Base-by-base conservation (phyloP, 768 basidiomycete species). In the Boletus edulis region DNA sequence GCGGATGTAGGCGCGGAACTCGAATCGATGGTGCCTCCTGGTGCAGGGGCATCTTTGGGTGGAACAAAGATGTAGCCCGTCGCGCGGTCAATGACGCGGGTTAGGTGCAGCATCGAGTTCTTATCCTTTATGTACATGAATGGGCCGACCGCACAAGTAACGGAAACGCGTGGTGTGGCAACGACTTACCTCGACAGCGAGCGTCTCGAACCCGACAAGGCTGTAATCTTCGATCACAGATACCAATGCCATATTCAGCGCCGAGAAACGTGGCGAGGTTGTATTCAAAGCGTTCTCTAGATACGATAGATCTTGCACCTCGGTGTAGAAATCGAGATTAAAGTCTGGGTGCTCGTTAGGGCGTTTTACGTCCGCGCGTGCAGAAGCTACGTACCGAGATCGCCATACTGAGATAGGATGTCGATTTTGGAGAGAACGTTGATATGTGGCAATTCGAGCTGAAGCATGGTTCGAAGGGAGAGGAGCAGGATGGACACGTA, bases 341-440 rank as follows among this genome's bases (percentile, higher is more conserved):
- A 99, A 98, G 42, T 96, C 96, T 97, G 62, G 37, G 8, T 27
- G 6, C 29, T 32, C 18, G 24, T 69, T 13, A 55, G 49, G 10
- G 20, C 13, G 10, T 39, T 29, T 7, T n/a, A n/a, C 22, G 49
- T 18, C 49, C 35, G 24, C 38, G 31, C n/a, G 34, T 14, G 34
- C 15, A 17, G 43, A 44, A 17, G 46, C n/a, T 5, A 68, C 81
- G 44, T 63, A 95, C 95, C 91, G 41, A 98, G 79, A 57, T 96
- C 92, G 12, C 97, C 97, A 57, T 96, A 95, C 60, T 88, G 84
- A 17, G 81, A 77, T 17, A 99, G 76, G n/a, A 98, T 75, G 72
- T 99, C 97, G 51, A 98, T 79, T 72, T 99, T 99, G 10, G 93
- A 95, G 14, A 99, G 78, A 3, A 99, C 97, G 66, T 99, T 98